Conservation (phyloP, 2,329 filamentous ascomycete species). For the Pseudogymnoascus sp. region DNA sequence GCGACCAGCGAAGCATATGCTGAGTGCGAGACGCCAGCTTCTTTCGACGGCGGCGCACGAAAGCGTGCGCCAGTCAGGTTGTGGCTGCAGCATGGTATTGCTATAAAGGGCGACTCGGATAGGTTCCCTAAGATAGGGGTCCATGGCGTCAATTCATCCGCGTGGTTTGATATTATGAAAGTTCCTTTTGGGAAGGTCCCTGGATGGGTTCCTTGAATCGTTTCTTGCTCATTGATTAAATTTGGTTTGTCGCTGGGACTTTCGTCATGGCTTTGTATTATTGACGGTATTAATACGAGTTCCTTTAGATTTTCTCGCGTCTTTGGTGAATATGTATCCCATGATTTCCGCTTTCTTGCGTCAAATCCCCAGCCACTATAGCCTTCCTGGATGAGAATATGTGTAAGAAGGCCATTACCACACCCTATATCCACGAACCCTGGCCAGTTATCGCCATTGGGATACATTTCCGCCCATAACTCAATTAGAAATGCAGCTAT, state of each 20-base stretch:
- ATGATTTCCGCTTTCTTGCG: conserved; percentile 76
- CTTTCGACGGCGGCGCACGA: conserved; percentile 52
- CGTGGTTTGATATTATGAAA: conserved; percentile 95
- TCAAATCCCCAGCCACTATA: conserved; percentile 88
- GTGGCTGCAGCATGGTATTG: conserved; percentile 94
- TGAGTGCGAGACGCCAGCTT: conserved; percentile 40
- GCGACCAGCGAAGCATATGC: conserved; percentile 77
- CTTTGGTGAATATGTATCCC: conserved; percentile 58
- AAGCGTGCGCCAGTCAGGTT: conserved; percentile 68
- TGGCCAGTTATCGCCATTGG: conserved; percentile 48
- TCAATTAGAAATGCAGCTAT: conserved; percentile 92
- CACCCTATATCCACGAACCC: conserved; percentile 96
- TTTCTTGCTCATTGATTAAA: conserved; percentile 10
- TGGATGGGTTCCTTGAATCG: conserved; percentile 42
- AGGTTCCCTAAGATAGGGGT: conserved; percentile 78
- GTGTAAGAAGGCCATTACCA: conserved; percentile 84
- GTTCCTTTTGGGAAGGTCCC: conserved; percentile 67
- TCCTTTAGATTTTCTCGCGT: conserved; percentile 47
- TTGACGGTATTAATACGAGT: conserved; percentile 50
- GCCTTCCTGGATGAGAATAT: conserved; percentile 73
- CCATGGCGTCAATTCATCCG: conserved; percentile 93
- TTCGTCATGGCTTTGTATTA: conserved; percentile 18
- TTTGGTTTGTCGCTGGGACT: background rate
- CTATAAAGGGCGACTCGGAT: conserved; percentile 73
- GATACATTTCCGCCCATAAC: conserved; percentile 81